These are phyloP conservation scores for Solanum virginianum DNA, from an alignment of 257 asterid genomes.

Conservation along the genomic window DNA sequence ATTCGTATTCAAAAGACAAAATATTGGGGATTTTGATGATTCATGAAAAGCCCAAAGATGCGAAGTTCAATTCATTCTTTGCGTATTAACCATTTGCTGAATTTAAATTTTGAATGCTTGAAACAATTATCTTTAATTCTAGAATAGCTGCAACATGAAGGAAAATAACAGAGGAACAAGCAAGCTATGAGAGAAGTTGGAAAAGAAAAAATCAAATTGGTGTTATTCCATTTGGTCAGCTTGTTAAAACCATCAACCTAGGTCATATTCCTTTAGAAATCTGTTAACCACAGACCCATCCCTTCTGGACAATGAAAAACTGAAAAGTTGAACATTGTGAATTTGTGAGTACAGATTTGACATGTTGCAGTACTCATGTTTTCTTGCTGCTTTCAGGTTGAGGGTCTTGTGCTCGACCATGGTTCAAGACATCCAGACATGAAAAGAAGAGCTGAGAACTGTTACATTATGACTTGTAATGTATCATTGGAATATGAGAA, in stretches of 20 bases:
- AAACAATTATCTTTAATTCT: neutral
- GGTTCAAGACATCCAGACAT: constrained; percentile 99
- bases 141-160: neutral
- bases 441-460: constrained; percentile 96
- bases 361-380: neutral
- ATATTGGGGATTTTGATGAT: neutral
- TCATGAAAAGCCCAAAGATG: neutral
- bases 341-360: neutral
- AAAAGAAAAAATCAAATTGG: neutral
- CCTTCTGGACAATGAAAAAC: neutral
- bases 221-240: neutral
- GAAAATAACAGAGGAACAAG: neutral
- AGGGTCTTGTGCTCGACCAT: constrained; percentile 98
- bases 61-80: neutral
- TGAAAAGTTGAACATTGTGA: neutral
- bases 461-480: constrained; percentile 74
- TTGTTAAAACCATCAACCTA: neutral
- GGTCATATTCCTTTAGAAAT: neutral
- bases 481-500: constrained; percentile 96
- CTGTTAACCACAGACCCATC: neutral
- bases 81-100: neutral
- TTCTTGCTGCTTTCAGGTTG: constrained; percentile 46
- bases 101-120: neutral
- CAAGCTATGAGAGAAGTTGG: neutral
- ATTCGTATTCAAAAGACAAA: neutral